A percentile compares a stretch with the other conserved stretches of the same genome.
These are phyloP conservation scores for Elsinoe ampelina DNA, from an alignment of 2,329 filamentous ascomycete genomes.

Conservation along the genomic window DNA sequence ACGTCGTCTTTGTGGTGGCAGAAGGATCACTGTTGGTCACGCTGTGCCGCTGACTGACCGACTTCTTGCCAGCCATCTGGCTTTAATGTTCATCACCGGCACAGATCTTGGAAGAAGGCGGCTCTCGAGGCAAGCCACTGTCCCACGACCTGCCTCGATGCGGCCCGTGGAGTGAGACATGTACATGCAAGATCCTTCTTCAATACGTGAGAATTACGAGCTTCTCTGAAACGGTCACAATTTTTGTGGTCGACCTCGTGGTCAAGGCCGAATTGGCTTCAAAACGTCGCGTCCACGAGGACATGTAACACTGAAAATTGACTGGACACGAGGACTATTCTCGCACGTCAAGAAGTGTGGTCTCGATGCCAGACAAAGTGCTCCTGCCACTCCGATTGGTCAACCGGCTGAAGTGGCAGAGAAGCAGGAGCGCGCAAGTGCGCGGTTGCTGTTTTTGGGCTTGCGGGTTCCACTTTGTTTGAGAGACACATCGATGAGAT, in stretches of 20 bases:
- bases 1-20: too few relatives aligned
- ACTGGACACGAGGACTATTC: not conserved
- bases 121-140: constrained; percentile 4
- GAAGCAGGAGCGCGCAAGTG: not conserved
- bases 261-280: not conserved
- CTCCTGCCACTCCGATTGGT: constrained; percentile 3
- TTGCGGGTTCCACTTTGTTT: not conserved
- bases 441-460: constrained; percentile 10
- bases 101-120: constrained; percentile 9
- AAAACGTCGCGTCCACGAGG: not conserved
- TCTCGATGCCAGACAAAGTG: not conserved
- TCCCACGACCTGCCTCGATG: not conserved
- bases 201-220: constrained; percentile 2
- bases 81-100: not conserved
- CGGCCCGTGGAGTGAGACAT: constrained; percentile 11
- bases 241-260: not conserved
- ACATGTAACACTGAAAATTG: not conserved
- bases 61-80: not conserved
- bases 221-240: not conserved
- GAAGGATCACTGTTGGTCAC: not conserved
- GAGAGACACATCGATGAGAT: constrained; percentile 9
- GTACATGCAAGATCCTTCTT: not conserved
- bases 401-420: not conserved
- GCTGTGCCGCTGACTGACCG: not conserved
- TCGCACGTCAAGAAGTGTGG: not conserved